These are phyloP conservation scores for Pseudoscleropodium purum DNA, from an alignment of 225 moss, liverwort and hornwort species.

Conservation along the genomic window DNA sequence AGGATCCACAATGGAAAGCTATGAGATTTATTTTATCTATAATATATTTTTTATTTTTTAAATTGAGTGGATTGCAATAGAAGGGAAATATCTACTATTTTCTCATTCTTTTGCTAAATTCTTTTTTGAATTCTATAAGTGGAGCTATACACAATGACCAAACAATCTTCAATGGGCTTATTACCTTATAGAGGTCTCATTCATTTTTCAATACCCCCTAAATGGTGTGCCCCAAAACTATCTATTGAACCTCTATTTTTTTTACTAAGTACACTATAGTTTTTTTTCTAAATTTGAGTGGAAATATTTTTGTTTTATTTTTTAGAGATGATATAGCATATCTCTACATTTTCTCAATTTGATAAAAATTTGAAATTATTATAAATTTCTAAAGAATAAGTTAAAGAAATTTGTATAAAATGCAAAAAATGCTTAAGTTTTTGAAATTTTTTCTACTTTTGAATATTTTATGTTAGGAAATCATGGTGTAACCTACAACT, in stretches of 20 bases:
- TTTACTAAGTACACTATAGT: background rate
- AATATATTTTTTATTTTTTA: too few species aligned
- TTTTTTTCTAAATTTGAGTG: background rate
- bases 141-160: fast-evolving
- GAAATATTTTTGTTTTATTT: background rate
- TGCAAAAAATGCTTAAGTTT: background rate
- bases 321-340: background rate
- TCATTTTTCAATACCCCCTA: background rate
- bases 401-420: background rate
- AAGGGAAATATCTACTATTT: background rate
- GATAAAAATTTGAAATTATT: background rate
- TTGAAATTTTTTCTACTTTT: too few species aligned
- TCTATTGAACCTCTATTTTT: fast-evolving
- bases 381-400: fast-evolving
- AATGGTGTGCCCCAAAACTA: background rate
- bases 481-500: background rate
- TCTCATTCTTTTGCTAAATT: too few species aligned
- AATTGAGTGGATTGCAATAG: fast-evolving
- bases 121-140: background rate
- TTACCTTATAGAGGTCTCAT: background rate
- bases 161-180: background rate
- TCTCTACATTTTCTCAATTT: background rate
- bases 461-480: background rate
- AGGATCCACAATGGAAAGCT: background rate
- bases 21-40: too few species aligned